Base-by-base conservation (phyloP, 495 filamentous ascomycete species). In the Jackrogersella multiformis region DNA sequence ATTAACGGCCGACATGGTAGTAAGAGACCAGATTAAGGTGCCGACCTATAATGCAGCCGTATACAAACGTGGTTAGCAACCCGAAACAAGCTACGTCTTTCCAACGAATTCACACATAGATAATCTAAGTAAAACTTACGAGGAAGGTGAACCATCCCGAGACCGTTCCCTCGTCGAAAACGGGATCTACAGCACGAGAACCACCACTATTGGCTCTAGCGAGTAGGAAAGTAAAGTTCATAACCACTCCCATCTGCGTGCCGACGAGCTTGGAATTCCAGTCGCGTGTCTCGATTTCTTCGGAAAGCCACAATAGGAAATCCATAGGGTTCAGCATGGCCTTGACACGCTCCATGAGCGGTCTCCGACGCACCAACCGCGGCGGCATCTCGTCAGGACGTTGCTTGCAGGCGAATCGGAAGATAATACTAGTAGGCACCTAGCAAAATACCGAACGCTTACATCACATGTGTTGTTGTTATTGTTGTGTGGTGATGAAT, bases 191-290 rank as follows among this genome's bases (percentile, higher is more conserved):
- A 76, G 55, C 80, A 82, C 60, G 80, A 83, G 67, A 42, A 38
- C 61, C 64, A 35, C 70, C 67, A 60, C 73, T 73, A 74, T 97
- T 96, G 56, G 92, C 92, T 68, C 91, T 84, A 20, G 93, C 90
- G 41, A 98, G 78, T 32, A 97, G 79, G 77, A 96, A 96, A 18
- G 89, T 66, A 13, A 96, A 68, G 72, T 98, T 97, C 64, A 93
- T 79, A 0, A 64, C 78, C 20, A 97, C 64, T 0, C 93, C 95
- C 23, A 97, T 79, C 32, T 90, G 85, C 1, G 86, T 83, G 12
- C 91, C 90, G 79, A 91, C 89, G 16, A 85, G 78, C 64, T 92
- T 90, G 61, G 93, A 90, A 69, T 97, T 90, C 91, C 92, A 96
- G 53, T 96, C 92, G 66, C 89, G 85, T 1, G 90, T 89, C 72